These are phyloP conservation scores for Rhypophila decipiens DNA, from an alignment of 495 filamentous ascomycete genomes.

Conservation along the genomic window DNA sequence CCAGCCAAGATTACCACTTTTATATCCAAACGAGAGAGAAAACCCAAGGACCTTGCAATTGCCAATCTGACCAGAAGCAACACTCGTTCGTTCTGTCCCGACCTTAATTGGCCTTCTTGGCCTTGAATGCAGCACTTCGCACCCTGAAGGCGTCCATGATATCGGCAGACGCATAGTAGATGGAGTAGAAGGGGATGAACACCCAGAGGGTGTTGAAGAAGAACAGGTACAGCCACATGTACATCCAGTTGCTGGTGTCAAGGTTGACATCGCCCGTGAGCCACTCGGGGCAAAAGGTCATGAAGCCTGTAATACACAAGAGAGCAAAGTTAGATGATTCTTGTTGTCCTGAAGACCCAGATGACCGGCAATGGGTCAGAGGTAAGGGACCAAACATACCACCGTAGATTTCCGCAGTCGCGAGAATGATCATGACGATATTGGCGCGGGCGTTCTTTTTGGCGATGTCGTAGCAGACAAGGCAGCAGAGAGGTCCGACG, in stretches of 20 bases:
- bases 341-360: neutral
- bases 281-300: constrained; percentile 97
- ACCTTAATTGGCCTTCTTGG: constrained; percentile 25
- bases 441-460: constrained; percentile 54
- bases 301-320: constrained; percentile 52
- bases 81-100: neutral
- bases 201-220: constrained; percentile 96
- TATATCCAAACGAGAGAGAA: too few relatives aligned
- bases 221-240: constrained; percentile 77
- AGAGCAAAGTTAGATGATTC: neutral
- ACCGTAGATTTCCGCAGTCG: constrained; percentile 93
- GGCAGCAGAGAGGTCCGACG: constrained; percentile 65
- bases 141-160: constrained; percentile 50
- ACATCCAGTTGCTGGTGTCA: constrained; percentile 77
- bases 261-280: constrained; percentile 69
- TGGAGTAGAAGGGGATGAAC: constrained; percentile 66
- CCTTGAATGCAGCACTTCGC: constrained; percentile 15
- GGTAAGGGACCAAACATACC: constrained; percentile 33
- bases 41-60: too few relatives aligned
- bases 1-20: too few relatives aligned
- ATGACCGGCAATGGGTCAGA: neutral
- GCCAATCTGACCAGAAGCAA: too few relatives aligned
- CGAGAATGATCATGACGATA: constrained; percentile 67
- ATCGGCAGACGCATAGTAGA: constrained; percentile 60
- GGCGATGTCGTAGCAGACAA: constrained; percentile 61